Conservation (phyloP, 495 filamentous ascomycete genomes). For the Rostrohypoxylon terebratum region DNA sequence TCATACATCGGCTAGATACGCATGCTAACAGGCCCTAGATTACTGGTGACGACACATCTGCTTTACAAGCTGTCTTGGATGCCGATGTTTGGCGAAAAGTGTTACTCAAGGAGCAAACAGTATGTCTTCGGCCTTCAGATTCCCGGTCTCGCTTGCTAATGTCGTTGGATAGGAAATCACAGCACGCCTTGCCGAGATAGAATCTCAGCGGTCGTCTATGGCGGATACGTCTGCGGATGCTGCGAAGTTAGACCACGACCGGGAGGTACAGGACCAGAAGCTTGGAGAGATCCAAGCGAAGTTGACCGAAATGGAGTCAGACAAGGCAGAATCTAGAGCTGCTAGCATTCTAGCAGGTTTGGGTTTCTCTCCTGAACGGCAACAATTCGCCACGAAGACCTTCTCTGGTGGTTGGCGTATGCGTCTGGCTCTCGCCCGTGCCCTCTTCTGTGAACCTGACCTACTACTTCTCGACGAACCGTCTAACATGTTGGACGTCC, state of each 20-base stretch:
- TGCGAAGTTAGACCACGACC: conserved; percentile 81
- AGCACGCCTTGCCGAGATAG: conserved; percentile 79
- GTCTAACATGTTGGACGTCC: conserved; percentile 99
- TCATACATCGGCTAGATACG: background rate
- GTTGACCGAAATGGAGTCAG: conserved; percentile 98
- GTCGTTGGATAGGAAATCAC: conserved; percentile 76
- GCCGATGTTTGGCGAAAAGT: conserved; percentile 99
- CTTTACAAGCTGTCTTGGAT: conserved; percentile 94
- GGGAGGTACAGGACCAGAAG: conserved; percentile 89
- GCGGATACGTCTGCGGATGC: conserved; percentile 91
- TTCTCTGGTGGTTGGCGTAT: conserved; percentile 99
- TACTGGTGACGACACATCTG: conserved; percentile 93
- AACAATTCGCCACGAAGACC: conserved; percentile 93
- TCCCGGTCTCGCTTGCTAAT: conserved; percentile 32
- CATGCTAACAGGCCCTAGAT: conserved; percentile 67
- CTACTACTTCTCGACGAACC: conserved; percentile 97
- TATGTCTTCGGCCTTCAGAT: conserved; percentile 54
- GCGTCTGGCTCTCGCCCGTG: conserved; percentile 93
- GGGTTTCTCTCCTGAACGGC: conserved; percentile 93
- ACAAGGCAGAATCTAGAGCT: conserved; percentile 95
- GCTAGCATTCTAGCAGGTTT: conserved; percentile 97
- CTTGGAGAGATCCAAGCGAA: conserved; percentile 92
- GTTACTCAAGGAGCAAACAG: conserved; percentile 87
- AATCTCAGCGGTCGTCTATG: conserved; percentile 79
- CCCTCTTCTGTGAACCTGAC: conserved; percentile 98